phyloP scores from a whole-genome alignment of 768 basidiomycete genomes.

The Kwoniella bestiolae region DNA sequence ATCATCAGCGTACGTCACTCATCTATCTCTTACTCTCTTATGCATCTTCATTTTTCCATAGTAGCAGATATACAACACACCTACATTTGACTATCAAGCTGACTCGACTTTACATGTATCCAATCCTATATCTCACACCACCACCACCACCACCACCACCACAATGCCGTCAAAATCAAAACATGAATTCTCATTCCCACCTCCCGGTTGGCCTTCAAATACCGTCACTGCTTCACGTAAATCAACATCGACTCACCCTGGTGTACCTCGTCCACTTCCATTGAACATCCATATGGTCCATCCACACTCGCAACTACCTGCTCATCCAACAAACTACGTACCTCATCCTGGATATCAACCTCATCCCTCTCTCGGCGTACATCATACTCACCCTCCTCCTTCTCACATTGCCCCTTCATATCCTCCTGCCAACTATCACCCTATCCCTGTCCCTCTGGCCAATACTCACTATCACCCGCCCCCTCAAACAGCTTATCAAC shows the following conservation, averaged over 20 bases:
- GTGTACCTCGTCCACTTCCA: background rate
- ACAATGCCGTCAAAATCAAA: conserved; percentile 1
- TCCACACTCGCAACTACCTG: background rate
- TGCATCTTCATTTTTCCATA: background rate
- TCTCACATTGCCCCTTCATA: background rate
- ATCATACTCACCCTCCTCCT: background rate
- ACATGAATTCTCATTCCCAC: conserved; percentile 28
- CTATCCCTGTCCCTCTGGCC: background rate
- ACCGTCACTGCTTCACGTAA: conserved; percentile 15
- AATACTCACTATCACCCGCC: background rate
- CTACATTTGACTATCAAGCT: background rate
- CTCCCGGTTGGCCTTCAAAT: conserved; percentile 31
- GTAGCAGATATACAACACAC: background rate
- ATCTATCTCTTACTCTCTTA: background rate
- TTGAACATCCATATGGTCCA: background rate
- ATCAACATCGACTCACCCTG: background rate
- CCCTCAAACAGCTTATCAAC: conserved; percentile 11
- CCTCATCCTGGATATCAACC: background rate
- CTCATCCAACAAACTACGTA: background rate
- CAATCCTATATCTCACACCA: background rate
- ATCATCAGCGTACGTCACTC: conserved; percentile 14
- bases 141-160: background rate
- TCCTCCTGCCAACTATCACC: background rate
- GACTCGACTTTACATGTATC: background rate
- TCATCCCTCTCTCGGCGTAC: background rate